Conservation (phyloP, 768 basidiomycete species). For the Scleroderma citrinum region DNA sequence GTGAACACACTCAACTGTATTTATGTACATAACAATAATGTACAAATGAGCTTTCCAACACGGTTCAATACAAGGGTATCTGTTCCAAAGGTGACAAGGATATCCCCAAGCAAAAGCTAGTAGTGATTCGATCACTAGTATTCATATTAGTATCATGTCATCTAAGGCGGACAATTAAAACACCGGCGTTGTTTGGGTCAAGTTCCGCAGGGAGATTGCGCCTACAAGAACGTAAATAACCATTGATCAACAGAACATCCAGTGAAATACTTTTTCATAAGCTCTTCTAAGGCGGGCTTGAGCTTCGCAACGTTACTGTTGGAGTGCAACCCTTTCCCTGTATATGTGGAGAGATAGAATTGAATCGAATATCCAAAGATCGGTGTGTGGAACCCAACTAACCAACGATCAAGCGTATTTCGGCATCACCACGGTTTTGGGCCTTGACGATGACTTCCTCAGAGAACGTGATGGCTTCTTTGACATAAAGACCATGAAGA, state of each 20-base stretch:
- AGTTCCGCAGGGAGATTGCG: conserved; percentile 63
- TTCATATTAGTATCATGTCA: background rate
- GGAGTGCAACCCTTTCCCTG: conserved; percentile 80
- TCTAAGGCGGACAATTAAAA: conserved; percentile 54
- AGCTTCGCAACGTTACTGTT: conserved; percentile 67
- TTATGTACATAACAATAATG: background rate
- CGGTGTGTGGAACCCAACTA: conserved; percentile 21
- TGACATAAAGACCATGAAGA: conserved; percentile 89
- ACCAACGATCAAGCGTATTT: conserved; percentile 84
- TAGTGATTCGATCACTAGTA: background rate
- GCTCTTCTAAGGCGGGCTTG: conserved; percentile 81
- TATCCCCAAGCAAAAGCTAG: background rate
- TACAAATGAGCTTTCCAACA: background rate
- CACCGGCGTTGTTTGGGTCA: conserved; percentile 74
- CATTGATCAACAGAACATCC: background rate
- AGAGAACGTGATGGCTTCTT: conserved; percentile 75
- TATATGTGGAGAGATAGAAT: too few relatives aligned
- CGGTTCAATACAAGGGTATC: too few relatives aligned
- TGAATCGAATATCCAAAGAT: too few relatives aligned
- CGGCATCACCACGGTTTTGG: conserved; percentile 51
- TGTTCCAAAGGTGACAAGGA: background rate
- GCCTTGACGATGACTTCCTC: conserved; percentile 69
- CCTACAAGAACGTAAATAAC: conserved; percentile 29
- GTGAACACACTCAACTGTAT: background rate
- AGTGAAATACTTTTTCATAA: conserved; percentile 62